A percentile compares a stretch with the other conserved stretches of the same genome.
Evolutionary conservation across 164 flowering plant genomes (phyloP).

Genomic region (Piper betle): DNA sequence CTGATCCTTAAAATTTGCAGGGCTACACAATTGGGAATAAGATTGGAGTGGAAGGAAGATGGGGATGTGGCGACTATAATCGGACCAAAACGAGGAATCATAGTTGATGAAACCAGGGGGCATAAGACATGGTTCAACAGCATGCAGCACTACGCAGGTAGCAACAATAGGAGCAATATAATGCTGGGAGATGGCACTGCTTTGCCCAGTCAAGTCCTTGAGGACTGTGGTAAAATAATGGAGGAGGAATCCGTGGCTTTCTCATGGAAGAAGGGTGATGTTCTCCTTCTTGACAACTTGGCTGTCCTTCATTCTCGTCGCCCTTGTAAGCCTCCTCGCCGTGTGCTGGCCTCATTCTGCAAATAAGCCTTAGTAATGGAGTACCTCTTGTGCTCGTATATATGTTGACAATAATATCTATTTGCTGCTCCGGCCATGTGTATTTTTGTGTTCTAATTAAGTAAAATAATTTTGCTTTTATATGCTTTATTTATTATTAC

Average conservation of each 20-base stretch:
- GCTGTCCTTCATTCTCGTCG: slow-evolving; percentile 54
- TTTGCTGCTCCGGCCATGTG: not conserved
- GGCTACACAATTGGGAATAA: slow-evolving; percentile 46
- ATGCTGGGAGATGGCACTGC: slow-evolving; percentile 41
- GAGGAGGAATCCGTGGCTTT: slow-evolving; percentile 61
- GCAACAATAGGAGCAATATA: slow-evolving; percentile 40
- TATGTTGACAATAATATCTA: not conserved
- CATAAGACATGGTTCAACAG: slow-evolving; percentile 64
- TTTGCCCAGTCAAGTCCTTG: slow-evolving; percentile 29
- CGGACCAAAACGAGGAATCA: slow-evolving; percentile 28
- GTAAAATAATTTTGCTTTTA: too few species aligned
- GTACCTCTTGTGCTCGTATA: not conserved
- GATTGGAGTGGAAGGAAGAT: slow-evolving; percentile 40
- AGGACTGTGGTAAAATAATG: slow-evolving; percentile 40
- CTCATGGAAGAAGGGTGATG: slow-evolving; percentile 55
- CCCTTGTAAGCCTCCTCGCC: slow-evolving; percentile 50
- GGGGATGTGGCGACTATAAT: slow-evolving; percentile 33
- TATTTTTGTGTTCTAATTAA: too few species aligned
- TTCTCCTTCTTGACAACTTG: slow-evolving; percentile 47
- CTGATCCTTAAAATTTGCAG: slow-evolving; percentile 13
- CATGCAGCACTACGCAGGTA: slow-evolving; percentile 41
- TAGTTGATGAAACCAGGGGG: slow-evolving; percentile 37
- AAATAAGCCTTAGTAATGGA: slow-evolving; percentile 10
- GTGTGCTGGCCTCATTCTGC: slow-evolving; percentile 44
- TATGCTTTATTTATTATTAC: too few species aligned